Evolutionary conservation across 2,329 filamentous ascomycete genomes (phyloP), one percentile per base, ranked within the genome.

Genomic region (Xylariaceae sp.): DNA sequence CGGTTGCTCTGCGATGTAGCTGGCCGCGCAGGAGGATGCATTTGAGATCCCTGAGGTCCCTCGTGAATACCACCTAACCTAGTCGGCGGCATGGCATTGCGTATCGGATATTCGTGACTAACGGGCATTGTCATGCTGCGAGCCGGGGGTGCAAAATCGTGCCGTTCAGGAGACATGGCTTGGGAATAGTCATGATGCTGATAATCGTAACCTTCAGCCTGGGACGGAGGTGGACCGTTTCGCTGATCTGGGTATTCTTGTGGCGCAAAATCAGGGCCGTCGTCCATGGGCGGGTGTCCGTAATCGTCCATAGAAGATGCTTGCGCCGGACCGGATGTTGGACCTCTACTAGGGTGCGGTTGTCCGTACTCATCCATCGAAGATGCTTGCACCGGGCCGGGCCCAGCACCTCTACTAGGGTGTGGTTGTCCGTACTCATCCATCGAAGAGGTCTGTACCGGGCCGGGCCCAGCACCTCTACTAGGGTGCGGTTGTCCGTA

Each of bases 121-220:
- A 76, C 71, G 1, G 84, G 83, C 81, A 86, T 83, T 4, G 85
- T 87, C 78, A 81, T 82, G 59, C 83, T 87, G 65, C 84, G 77
- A n/a, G 73, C 68, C 7, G 81, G 82, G 1, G 80, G 78, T 0
- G 76, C 81, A 64, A 81, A 84, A 4, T 76, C 74, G 45, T 77
- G 73, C 61, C 69, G 68, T 7, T 64, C 65, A 9, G 75, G 73
- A 44, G 73, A 73, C 55, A 72, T 73, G 15, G 74, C 69, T 30
- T 69, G 69, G 11, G 70, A 69, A 44, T 73, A 73, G 7, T 71
- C 72, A 51, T 77, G 73, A 15, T 77, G 73, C 7, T 70, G 68
- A 63, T 74, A 76, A 2, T 73, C 73, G 57, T 75, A 76, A 3
- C 71, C 72, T 57, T 70, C 71, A 5, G 70, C 67, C 23, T 69